A percentile compares a stretch with the other conserved stretches of the same genome.
phyloP scores from a whole-genome alignment of 108 stramenopile genomes.

The Skeletonema potamos region DNA sequence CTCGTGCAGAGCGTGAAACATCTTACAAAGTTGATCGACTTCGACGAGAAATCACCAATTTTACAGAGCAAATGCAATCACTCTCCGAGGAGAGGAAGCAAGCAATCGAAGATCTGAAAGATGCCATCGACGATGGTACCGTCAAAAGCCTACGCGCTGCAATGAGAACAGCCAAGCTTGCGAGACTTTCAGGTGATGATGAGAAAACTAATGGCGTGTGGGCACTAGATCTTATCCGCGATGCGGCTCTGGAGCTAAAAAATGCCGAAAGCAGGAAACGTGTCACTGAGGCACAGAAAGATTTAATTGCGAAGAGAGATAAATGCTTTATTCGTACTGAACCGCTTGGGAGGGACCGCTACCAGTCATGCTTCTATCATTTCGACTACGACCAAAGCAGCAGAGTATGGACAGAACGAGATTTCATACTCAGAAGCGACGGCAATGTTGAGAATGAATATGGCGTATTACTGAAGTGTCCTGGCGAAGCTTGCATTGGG shows the following conservation, averaged over 20 bases:
- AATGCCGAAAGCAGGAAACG: constrained; percentile 76
- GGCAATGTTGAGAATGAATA: constrained; percentile 28
- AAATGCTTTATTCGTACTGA: constrained; percentile 85
- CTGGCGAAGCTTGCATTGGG: constrained; percentile 48
- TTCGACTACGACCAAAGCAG: constrained; percentile 75
- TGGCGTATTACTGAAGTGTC: constrained; percentile 35
- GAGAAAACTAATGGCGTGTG: constrained; percentile 75
- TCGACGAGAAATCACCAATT: constrained; percentile 58
- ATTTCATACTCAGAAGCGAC: constrained; percentile 38
- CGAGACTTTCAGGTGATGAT: constrained; percentile 69
- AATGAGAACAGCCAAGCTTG: constrained; percentile 73
- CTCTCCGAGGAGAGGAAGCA: constrained; percentile 51
- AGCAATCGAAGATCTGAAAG: constrained; percentile 67
- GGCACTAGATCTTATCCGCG: constrained; percentile 76
- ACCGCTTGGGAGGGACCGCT: constrained; percentile 72
- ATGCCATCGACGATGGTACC: constrained; percentile 89
- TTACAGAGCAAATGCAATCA: constrained; percentile 37
- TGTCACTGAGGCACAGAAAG: constrained; percentile 83
- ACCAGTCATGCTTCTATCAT: constrained; percentile 68
- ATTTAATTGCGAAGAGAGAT: constrained; percentile 78
- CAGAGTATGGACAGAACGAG: constrained; percentile 79
- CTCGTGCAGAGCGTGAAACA: constrained; percentile 37
- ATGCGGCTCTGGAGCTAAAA: constrained; percentile 81
- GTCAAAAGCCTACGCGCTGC: constrained; percentile 76
- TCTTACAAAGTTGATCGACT: constrained; percentile 68